Evolutionary conservation across 306 rosid species (phyloP).

Genomic region (Hylodesmum podocarpum): DNA sequence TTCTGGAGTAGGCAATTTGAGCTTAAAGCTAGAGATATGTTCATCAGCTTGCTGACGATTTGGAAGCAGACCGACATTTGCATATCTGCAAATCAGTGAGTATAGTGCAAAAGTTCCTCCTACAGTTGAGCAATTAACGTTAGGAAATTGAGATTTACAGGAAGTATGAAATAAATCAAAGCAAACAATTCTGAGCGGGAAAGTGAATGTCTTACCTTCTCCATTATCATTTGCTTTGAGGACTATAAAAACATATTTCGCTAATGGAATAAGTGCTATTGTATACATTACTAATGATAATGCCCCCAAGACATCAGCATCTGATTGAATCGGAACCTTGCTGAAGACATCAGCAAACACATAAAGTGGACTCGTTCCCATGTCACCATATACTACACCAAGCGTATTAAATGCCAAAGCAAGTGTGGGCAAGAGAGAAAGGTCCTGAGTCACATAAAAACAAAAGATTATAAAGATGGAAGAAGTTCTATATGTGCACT

Average conservation of each 20-base stretch:
- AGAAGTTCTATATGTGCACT: slow-evolving; percentile 4
- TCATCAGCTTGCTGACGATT: slow-evolving; percentile 94
- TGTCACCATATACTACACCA: slow-evolving; percentile 94
- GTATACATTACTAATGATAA: slow-evolving; percentile 91
- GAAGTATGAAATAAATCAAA: slow-evolving; percentile 19
- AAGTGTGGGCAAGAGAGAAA: slow-evolving; percentile 63
- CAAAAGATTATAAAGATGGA: slow-evolving; percentile 19
- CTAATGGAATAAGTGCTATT: slow-evolving; percentile 83
- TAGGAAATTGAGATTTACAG: not conserved
- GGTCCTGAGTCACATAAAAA: slow-evolving; percentile 56
- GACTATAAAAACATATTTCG: slow-evolving; percentile 88
- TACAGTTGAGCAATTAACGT: slow-evolving; percentile 41
- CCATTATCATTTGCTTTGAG: slow-evolving; percentile 98
- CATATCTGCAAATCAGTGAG: slow-evolving; percentile 94
- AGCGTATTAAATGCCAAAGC: slow-evolving; percentile 88
- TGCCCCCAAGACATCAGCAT: slow-evolving; percentile 90
- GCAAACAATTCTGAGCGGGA: slow-evolving; percentile 6
- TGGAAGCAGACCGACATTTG: slow-evolving; percentile 79
- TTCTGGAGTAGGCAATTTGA: slow-evolving; percentile 90
- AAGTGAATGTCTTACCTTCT: slow-evolving; percentile 59
- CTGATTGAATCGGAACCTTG: slow-evolving; percentile 68
- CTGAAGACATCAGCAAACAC: slow-evolving; percentile 92
- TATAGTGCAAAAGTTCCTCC: slow-evolving; percentile 99
- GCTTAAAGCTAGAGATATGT: slow-evolving; percentile 83
- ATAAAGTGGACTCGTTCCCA: slow-evolving; percentile 97